These are phyloP conservation scores for Centella asiatica DNA, from an alignment of 129 eudicot species.

Conservation along the genomic window DNA sequence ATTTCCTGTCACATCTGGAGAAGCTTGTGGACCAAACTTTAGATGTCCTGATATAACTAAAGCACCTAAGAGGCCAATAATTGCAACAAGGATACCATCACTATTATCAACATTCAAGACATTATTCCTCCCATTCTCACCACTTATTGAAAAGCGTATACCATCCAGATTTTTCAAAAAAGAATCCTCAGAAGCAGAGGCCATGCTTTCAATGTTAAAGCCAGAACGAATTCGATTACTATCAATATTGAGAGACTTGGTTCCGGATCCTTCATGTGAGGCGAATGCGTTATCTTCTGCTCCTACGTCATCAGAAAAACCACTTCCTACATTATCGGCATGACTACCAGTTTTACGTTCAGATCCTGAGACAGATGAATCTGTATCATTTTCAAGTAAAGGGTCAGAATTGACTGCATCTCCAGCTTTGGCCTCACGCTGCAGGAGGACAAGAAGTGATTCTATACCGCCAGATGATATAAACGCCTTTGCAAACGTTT, in stretches of 20 bases:
- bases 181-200: constrained; percentile 51
- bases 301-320: constrained; percentile 15
- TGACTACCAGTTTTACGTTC: constrained; percentile 18
- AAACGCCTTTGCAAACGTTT: constrained; percentile 84
- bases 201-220: constrained; percentile 41
- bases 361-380: constrained; percentile 17
- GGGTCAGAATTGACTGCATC: constrained; percentile 37
- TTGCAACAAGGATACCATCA: constrained; percentile 81
- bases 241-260: constrained; percentile 22
- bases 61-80: constrained; percentile 77
- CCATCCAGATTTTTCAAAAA: constrained; percentile 69
- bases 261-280: constrained; percentile 28
- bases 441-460: constrained; percentile 90
- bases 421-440: constrained; percentile 89
- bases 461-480: constrained; percentile 93
- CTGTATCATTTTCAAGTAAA: constrained; percentile 23
- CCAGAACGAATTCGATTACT: constrained; percentile 11
- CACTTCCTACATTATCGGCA: constrained; percentile 20
- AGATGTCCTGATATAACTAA: constrained; percentile 71
- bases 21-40: constrained; percentile 45
- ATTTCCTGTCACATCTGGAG: constrained; percentile 48
- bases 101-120: constrained; percentile 76
- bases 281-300: constrained; percentile 29
- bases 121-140: constrained; percentile 89
- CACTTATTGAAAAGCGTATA: constrained; percentile 73